Percentiles rank a stretch among this genome's conserved stretches.
These are phyloP conservation scores for Lasiosphaeria miniovina DNA, from an alignment of 495 filamentous ascomycete species.

Conservation along the genomic window DNA sequence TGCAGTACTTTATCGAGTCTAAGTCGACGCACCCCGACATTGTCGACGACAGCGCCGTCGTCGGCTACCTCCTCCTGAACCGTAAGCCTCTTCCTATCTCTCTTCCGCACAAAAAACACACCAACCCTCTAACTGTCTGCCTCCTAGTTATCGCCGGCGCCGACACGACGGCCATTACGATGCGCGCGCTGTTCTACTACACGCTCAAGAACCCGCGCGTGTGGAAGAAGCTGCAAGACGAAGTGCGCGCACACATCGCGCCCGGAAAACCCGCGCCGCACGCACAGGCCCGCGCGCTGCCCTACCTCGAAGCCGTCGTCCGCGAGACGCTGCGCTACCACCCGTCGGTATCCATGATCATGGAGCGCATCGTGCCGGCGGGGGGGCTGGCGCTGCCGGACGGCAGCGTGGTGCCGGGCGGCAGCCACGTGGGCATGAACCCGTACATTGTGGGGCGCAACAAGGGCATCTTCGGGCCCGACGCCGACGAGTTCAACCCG, in stretches of 20 bases:
- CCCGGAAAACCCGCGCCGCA: constrained; percentile 18
- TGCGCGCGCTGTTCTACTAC: constrained; percentile 35
- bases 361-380: constrained; percentile 58
- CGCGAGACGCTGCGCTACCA: constrained; percentile 59
- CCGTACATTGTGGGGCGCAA: constrained; percentile 38
- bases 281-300: constrained; percentile 31
- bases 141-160: constrained; percentile 39
- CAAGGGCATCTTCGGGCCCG: constrained; percentile 45
- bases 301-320: constrained; percentile 59
- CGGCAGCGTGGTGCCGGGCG: constrained; percentile 51
- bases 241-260: constrained; percentile 13
- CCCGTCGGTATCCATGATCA: constrained; percentile 50
- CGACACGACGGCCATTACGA: constrained; percentile 43
- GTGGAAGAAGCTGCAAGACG: constrained; percentile 24
- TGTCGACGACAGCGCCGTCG: constrained; percentile 23
- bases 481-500: constrained; percentile 49
- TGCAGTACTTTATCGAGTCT: constrained; percentile 32
- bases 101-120: neutral
- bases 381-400: constrained; percentile 50
- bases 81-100: constrained; percentile 8
- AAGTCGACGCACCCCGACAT: constrained; percentile 26
- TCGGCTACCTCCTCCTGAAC: constrained; percentile 34
- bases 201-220: constrained; percentile 32
- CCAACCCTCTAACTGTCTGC: neutral
- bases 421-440: constrained; percentile 34